phyloP scores from a whole-genome alignment of 192 early-diverging fungal species.

The Rhizoclosmatium sp. region DNA sequence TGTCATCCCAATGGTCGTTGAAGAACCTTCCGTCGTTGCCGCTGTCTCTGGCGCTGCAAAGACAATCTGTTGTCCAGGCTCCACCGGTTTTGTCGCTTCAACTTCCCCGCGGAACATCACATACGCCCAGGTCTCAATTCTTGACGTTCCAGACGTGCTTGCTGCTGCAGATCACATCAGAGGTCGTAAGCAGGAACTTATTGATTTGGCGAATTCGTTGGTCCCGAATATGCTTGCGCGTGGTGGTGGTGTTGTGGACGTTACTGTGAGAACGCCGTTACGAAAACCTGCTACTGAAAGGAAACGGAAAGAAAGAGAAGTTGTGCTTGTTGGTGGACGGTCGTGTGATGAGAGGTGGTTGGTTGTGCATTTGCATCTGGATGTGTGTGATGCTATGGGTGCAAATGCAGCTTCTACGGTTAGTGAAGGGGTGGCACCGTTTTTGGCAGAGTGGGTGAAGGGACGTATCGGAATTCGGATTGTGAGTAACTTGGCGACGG shows the following conservation, averaged over 20 bases:
- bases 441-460: slow-evolving; percentile 57
- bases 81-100: slow-evolving; percentile 62
- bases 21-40: slow-evolving; percentile 80
- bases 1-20: slow-evolving; percentile 79
- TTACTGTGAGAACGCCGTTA: slow-evolving; percentile 58
- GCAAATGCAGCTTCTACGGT: slow-evolving; percentile 77
- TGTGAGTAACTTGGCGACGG: slow-evolving; percentile 72
- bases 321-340: background rate
- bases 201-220: slow-evolving; percentile 67
- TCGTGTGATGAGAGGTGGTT: slow-evolving; percentile 52
- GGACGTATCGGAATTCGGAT: slow-evolving; percentile 72
- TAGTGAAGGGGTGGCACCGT: slow-evolving; percentile 73
- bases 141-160: slow-evolving; percentile 18
- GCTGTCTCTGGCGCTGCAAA: slow-evolving; percentile 83
- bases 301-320: slow-evolving; percentile 15
- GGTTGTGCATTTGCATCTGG: slow-evolving; percentile 78
- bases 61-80: slow-evolving; percentile 61
- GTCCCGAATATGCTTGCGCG: slow-evolving; percentile 70
- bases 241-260: slow-evolving; percentile 70
- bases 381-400: slow-evolving; percentile 84
- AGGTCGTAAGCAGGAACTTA: slow-evolving; percentile 42
- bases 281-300: slow-evolving; percentile 36
- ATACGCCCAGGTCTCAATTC: slow-evolving; percentile 50
- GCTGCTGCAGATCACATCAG: background rate
- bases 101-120: slow-evolving; percentile 73